These are phyloP conservation scores for Podospora tetraspora DNA, from an alignment of 495 filamentous ascomycete species.

Conservation along the genomic window DNA sequence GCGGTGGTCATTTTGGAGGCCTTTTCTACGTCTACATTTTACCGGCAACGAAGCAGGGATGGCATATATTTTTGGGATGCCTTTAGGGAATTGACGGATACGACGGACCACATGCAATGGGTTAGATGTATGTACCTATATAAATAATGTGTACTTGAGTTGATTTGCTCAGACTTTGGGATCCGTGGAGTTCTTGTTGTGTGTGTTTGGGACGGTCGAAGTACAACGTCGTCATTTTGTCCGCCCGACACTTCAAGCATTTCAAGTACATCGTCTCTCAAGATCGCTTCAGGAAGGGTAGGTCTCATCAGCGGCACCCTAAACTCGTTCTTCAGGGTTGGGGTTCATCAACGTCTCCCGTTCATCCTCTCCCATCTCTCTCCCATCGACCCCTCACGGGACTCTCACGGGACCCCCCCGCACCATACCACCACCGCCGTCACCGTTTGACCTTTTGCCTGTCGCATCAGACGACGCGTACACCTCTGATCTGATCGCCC, in stretches of 20 bases:
- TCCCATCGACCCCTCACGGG: constrained; percentile 2
- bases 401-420: background rate
- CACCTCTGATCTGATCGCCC: background rate
- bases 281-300: background rate
- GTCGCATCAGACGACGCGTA: background rate
- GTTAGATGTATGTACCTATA: background rate
- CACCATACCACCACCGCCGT: background rate
- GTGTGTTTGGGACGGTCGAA: background rate
- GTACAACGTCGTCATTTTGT: background rate
- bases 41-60: background rate
- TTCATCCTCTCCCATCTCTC: background rate
- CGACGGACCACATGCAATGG: background rate
- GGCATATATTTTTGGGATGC: constrained; percentile 4
- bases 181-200: background rate
- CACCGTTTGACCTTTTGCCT: background rate
- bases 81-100: background rate
- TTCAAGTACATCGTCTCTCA: background rate
- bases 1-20: background rate
- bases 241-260: background rate
- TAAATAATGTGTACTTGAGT: background rate
- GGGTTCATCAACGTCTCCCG: background rate
- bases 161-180: background rate
- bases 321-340: background rate
- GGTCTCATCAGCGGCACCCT: background rate
- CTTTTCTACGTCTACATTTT: background rate